These are phyloP conservation scores for Aureobasidium mangrovei DNA, from an alignment of 2,329 filamentous ascomycete genomes.

Conservation along the genomic window DNA sequence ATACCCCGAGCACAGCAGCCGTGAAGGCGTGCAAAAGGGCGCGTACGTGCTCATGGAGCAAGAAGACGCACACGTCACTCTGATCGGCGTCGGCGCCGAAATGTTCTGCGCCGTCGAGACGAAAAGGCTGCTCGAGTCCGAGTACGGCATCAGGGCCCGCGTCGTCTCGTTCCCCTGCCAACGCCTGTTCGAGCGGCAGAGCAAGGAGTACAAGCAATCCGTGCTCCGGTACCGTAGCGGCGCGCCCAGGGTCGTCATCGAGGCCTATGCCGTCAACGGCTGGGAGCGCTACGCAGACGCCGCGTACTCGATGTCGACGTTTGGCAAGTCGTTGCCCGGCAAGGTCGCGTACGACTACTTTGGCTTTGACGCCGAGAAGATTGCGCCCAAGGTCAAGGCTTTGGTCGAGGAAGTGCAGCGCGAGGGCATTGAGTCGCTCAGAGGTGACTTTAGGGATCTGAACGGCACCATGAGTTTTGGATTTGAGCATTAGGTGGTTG, in stretches of 20 bases:
- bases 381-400: constrained; percentile 33
- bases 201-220: constrained; percentile 33
- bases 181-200: constrained; percentile 41
- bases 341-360: constrained; percentile 49
- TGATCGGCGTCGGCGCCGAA: constrained; percentile 45
- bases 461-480: constrained; percentile 19
- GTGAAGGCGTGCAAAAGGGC: constrained; percentile 32
- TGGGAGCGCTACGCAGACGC: constrained; percentile 56
- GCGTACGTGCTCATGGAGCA: constrained; percentile 35
- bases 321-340: constrained; percentile 49
- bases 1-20: constrained; percentile 28
- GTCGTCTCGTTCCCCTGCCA: constrained; percentile 45
- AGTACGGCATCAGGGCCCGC: constrained; percentile 33
- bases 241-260: constrained; percentile 44
- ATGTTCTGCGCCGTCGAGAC: constrained; percentile 39
- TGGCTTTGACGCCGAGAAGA: constrained; percentile 41
- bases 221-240: constrained; percentile 8
- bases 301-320: constrained; percentile 44
- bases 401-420: constrained; percentile 31
- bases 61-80: constrained; percentile 33
- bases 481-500: constrained; percentile 17
- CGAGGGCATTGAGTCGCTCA: constrained; percentile 26
- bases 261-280: constrained; percentile 49
- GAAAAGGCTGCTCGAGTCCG: constrained; percentile 16
- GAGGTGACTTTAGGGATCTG: constrained; percentile 26